Conservation (phyloP, 2,329 filamentous ascomycete species). For the Cytospora piceicola region DNA sequence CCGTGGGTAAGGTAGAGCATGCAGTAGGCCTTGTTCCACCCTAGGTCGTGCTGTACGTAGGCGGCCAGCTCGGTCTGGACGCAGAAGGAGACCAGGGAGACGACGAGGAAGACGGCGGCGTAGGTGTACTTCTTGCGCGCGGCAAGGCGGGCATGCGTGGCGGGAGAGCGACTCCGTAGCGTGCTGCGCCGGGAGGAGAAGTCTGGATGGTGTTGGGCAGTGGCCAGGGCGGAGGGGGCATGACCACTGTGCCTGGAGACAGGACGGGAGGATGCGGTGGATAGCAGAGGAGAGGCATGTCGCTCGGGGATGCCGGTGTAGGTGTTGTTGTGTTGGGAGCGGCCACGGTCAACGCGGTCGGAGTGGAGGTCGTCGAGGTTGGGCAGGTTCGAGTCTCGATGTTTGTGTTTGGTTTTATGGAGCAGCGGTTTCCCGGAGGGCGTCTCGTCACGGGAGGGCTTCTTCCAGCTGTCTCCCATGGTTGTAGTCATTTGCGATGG, state of each 20-base stretch:
- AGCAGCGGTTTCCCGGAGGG: conserved; percentile 29
- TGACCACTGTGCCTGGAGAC: conserved; percentile 22
- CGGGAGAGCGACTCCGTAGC: conserved; percentile 79
- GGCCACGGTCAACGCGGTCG: conserved; percentile 21
- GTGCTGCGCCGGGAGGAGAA: conserved; percentile 63
- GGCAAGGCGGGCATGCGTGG: conserved; percentile 62
- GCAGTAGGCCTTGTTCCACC: conserved; percentile 98
- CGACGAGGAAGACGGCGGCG: conserved; percentile 78
- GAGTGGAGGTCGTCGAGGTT: conserved; percentile 31
- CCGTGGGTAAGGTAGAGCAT: conserved; percentile 99
- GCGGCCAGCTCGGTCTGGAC: conserved; percentile 95
- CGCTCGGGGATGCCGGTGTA: conserved; percentile 22
- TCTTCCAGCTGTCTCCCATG: conserved; percentile 23
- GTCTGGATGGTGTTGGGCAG: conserved; percentile 40
- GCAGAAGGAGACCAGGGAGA: conserved; percentile 87
- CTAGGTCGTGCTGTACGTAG: conserved; percentile 88
- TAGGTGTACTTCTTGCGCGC: conserved; percentile 85
- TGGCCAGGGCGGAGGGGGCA: conserved; percentile 36
- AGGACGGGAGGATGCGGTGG: conserved; percentile 21
- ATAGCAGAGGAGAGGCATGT: conserved; percentile 16
- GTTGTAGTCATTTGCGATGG: background rate
- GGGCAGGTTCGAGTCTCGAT: conserved; percentile 25
- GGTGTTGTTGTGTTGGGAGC: conserved; percentile 27
- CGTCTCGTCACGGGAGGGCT: conserved; percentile 15
- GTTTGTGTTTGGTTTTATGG: conserved; percentile 26